These are phyloP conservation scores for Excoecaria agallocha DNA, from an alignment of 345 rosid genomes.

Conservation along the genomic window DNA sequence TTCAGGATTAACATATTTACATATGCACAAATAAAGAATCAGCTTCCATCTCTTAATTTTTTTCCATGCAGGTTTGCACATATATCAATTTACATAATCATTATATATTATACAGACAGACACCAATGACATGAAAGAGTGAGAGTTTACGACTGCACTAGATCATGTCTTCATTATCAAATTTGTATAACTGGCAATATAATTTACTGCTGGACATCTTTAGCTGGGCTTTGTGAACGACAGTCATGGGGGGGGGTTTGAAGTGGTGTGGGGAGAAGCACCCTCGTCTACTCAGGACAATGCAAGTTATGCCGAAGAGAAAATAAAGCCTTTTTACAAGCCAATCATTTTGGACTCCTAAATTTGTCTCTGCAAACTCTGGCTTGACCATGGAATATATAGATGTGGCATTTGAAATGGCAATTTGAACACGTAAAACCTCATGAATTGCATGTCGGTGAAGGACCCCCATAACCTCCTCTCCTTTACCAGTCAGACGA, in stretches of 20 bases:
- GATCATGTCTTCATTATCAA: neutral
- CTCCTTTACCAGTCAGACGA: conserved; percentile 40
- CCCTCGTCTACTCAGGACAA: neutral
- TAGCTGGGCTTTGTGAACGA: neutral
- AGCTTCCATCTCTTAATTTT: neutral
- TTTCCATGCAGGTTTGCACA: neutral
- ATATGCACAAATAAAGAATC: neutral
- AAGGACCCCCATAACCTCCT: conserved; percentile 51
- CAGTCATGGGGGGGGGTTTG: too few relatives aligned
- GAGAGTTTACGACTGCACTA: neutral
- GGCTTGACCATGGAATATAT: conserved; percentile 37
- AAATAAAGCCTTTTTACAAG: neutral
- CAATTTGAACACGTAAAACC: conserved; percentile 59
- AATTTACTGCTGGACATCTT: neutral
- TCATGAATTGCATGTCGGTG: conserved; percentile 63
- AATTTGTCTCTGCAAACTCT: conserved; percentile 3
- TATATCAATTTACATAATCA: neutral
- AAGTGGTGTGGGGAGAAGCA: too few relatives aligned
- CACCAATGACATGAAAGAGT: neutral
- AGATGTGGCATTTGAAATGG: conserved; percentile 28
- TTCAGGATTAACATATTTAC: neutral
- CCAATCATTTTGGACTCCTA: neutral
- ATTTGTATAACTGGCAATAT: neutral
- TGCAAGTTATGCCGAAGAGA: neutral
- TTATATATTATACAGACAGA: neutral